Conservation (phyloP, 2,329 filamentous ascomycete genomes). For the Plenodomus lindquistii region DNA sequence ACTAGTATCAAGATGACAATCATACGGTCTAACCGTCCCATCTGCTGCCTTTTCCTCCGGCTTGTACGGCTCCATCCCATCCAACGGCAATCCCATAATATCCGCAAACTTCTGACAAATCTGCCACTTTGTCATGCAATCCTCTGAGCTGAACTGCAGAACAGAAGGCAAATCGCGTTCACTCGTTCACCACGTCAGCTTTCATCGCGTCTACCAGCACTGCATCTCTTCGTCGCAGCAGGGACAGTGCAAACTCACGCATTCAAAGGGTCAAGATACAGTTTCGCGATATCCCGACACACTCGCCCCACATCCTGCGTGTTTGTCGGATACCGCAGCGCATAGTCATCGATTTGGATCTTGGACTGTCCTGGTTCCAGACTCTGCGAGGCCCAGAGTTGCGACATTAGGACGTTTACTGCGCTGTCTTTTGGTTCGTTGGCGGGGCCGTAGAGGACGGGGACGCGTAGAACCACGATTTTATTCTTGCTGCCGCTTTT, state of each 20-base stretch:
- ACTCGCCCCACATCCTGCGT: conserved; percentile 85
- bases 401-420: conserved; percentile 78
- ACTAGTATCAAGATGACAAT: conserved; percentile 83
- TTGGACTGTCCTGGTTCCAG: conserved; percentile 47
- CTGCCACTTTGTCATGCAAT: conserved; percentile 85
- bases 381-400: conserved; percentile 74
- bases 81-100: conserved; percentile 74
- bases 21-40: conserved; percentile 77
- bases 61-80: conserved; percentile 60
- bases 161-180: conserved; percentile 64
- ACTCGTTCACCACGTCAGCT: neutral
- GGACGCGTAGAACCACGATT: conserved; percentile 72
- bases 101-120: conserved; percentile 79
- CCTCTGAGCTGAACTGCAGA: conserved; percentile 85
- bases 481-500: conserved; percentile 21
- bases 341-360: conserved; percentile 85
- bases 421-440: conserved; percentile 75
- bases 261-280: conserved; percentile 56
- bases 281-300: conserved; percentile 71
- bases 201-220: neutral
- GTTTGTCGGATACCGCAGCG: conserved; percentile 82
- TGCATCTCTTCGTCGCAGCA: neutral
- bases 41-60: conserved; percentile 72
- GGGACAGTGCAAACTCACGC: conserved; percentile 22
- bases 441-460: conserved; percentile 77